Percentiles rank a stretch among this genome's conserved stretches.
Conservation (phyloP, 805 yeast genomes). For the Kuraishia borneana region DNA sequence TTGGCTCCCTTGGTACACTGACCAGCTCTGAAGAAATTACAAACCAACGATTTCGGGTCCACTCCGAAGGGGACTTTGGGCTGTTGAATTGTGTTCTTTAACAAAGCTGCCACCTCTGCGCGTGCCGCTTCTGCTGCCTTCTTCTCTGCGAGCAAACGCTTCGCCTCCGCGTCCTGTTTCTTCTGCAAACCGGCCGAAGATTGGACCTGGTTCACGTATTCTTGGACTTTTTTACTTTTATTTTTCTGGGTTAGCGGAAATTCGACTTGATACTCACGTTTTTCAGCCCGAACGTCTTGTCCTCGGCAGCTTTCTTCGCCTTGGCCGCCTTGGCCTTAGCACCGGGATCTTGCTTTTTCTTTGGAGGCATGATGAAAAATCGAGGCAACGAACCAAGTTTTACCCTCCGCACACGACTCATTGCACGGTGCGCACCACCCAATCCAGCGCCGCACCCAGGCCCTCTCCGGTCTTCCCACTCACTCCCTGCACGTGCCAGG, state of each 20-base stretch:
- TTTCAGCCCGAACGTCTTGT: conserved; percentile 92
- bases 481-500: not conserved
- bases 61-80: conserved; percentile 95
- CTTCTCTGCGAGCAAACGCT: conserved; percentile 75
- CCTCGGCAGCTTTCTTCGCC: conserved; percentile 53
- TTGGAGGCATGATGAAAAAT: conserved; percentile 63
- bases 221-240: conserved; percentile 85
- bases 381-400: too few species aligned
- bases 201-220: conserved; percentile 56
- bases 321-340: conserved; percentile 54
- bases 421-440: not conserved
- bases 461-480: not conserved
- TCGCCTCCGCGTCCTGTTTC: conserved; percentile 37
- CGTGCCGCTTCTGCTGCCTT: conserved; percentile 87
- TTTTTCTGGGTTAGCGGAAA: conserved; percentile 36
- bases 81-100: conserved; percentile 50
- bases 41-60: conserved; percentile 88
- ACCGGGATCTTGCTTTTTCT: conserved; percentile 47
- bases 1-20: conserved; percentile 72
- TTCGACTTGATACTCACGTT: conserved; percentile 24
- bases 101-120: conserved; percentile 71
- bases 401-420: not conserved
- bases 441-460: not conserved
- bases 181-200: conserved; percentile 40
- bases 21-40: conserved; percentile 81